These are phyloP conservation scores for Radiomyces spectabilis DNA, from an alignment of 192 early-diverging fungal species.

Conservation along the genomic window DNA sequence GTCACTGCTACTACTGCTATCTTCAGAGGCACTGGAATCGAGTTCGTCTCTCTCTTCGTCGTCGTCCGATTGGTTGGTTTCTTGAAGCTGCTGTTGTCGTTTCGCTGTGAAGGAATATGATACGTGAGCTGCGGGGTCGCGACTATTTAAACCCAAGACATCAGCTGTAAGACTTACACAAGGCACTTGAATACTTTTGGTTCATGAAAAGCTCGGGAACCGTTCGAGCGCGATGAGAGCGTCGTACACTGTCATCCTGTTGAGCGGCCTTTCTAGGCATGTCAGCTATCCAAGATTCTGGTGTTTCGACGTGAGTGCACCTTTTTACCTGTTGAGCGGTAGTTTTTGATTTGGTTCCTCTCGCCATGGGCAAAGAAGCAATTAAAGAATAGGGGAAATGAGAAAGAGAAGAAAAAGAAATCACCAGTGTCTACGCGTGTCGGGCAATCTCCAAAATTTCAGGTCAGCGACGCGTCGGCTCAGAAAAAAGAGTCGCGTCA, in stretches of 20 bases:
- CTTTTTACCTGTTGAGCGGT: no score
- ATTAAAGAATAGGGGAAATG: not conserved
- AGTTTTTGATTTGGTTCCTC: not conserved
- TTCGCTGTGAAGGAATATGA: no score
- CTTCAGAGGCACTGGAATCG: slow-evolving; percentile 27
- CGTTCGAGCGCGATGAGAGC: slow-evolving; percentile 3
- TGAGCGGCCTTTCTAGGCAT: no score
- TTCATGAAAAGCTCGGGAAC: slow-evolving; percentile 6
- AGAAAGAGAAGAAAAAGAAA: not conserved
- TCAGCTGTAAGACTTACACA: no score
- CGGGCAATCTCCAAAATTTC: no score
- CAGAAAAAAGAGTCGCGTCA: no score
- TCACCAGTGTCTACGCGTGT: no score
- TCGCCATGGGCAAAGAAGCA: not conserved
- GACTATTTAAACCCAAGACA: no score
- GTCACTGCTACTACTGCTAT: not conserved
- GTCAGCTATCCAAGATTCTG: no score
- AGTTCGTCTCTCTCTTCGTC: slow-evolving; percentile 20
- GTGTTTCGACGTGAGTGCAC: no score
- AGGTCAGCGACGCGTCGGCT: no score
- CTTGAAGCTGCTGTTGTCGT: not conserved
- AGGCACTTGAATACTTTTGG: not conserved
- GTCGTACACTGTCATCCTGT: not conserved
- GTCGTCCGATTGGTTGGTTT: not conserved
- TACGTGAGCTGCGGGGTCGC: no score